Base-by-base conservation (phyloP, 768 basidiomycete genomes). In the Termitomyces sp. region DNA sequence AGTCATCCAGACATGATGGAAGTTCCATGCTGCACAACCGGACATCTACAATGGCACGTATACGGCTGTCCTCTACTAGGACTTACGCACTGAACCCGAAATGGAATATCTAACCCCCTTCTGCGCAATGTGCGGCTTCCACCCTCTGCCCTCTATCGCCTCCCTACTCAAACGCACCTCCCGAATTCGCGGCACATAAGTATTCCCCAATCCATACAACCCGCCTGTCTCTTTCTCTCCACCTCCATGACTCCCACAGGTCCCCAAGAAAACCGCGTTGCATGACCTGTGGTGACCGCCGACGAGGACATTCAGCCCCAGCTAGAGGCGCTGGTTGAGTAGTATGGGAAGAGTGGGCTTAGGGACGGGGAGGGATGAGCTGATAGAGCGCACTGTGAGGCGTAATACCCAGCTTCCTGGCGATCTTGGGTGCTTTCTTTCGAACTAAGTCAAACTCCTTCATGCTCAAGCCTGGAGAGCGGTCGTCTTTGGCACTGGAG, bases 51-150 rank as follows among this genome's bases (percentile, higher is more conserved):
- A 95, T 76, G 95, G 95, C 90, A 65, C 57, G 80, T 68, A 16
- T 36, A 45, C 45, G n/a, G n/a, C 12, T 24, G 9, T 34, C 32
- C 34, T 26, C 57, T 24, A 22, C 46, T 26, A 16, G 32, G 22
- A 40, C 50, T n/a, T n/a, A n/a, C 33, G 98, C 69, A 96, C 98
- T 67, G 98, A 99, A 73, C 97, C 97, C 2, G 97, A 99, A 71
- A 96, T 99, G 93, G 94, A 95, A n/a, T 81, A 98, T 37, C 73
- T 99, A 58, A 95, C 95, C 0, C 84, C 87, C 14, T 98, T 98
- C 78, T 78, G 78, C 37, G 97, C 91, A 1, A 78, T 98, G 67
- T 96, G 95, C 69, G 96, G 96, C 43, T 99, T 98, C 77, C 83
- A 89, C n/a, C 96, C 96, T 5, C 82, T 94, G 1, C 67, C 78